A percentile compares a stretch with the other conserved stretches of the same genome.
Conservation (phyloP, 164 flowering plant genomes). For the Nelumbo lutea region DNA sequence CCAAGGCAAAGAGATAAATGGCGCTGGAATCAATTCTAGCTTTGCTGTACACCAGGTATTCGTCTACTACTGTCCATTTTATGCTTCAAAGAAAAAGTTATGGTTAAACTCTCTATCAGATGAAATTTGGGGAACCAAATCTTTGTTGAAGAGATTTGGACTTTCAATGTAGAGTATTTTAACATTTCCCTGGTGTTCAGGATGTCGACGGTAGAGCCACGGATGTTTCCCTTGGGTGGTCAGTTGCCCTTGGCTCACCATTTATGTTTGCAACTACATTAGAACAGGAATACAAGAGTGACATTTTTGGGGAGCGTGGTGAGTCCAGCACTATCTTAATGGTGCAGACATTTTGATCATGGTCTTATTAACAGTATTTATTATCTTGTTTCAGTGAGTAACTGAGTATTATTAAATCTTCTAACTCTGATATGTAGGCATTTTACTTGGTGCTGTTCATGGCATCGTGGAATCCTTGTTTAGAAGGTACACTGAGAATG, state of each 20-base stretch:
- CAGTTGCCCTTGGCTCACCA: conserved; percentile 95
- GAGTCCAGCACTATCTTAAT: conserved; percentile 1
- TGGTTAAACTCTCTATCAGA: not conserved
- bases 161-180: no score
- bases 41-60: conserved; percentile 91
- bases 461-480: conserved; percentile 91
- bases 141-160: not conserved
- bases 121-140: not conserved
- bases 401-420: no score
- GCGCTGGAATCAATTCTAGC: conserved; percentile 94
- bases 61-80: not conserved
- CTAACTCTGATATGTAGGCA: conserved; percentile 51
- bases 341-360: not conserved
- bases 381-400: no score
- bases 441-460: conserved; percentile 96
- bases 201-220: conserved; percentile 97
- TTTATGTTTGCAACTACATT: conserved; percentile 96
- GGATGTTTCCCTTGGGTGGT: conserved; percentile 93
- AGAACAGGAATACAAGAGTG: conserved; percentile 97
- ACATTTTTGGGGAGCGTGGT: conserved; percentile 97
- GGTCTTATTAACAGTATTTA: no score
- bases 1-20: conserved; percentile 89
- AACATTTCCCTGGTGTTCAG: conserved; percentile 36
- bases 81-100: not conserved
- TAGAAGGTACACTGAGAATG: conserved; percentile 86